phyloP scores from a whole-genome alignment of 2,329 filamentous ascomycete species.

The Alternaria arborescens region DNA sequence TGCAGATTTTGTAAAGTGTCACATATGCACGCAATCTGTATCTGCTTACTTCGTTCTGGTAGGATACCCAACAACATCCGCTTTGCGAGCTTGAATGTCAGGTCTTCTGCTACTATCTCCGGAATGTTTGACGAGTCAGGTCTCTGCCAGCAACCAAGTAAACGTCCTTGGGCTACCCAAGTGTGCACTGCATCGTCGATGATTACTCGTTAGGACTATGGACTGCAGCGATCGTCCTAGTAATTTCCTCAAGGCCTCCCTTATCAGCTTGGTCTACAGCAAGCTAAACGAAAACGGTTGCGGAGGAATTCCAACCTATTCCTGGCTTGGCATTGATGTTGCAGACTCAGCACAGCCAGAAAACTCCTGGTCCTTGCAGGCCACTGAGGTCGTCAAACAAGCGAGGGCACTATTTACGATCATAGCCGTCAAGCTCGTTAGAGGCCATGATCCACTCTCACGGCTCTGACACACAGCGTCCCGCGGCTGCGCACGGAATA shows the following conservation, averaged over 20 bases:
- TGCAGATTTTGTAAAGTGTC: neutral
- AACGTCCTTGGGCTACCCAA: neutral
- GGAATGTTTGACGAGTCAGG: neutral
- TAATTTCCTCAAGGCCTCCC: neutral
- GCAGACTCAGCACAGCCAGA: conserved; percentile 17
- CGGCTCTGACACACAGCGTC: conserved; percentile 31
- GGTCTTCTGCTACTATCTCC: neutral
- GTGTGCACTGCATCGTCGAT: conserved; percentile 1
- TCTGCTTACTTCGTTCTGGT: conserved; percentile 3
- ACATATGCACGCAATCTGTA: conserved; percentile 3
- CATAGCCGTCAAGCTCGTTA: conserved; percentile 18
- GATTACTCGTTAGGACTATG: neutral
- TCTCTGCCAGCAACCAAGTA: neutral
- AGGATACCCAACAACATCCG: neutral
- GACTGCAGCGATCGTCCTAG: conserved; percentile 5
- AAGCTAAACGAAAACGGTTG: conserved; percentile 14
- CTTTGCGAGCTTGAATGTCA: neutral
- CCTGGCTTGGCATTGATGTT: conserved; percentile 9
- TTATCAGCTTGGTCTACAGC: conserved; percentile 10
- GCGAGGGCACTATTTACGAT: conserved; percentile 20
- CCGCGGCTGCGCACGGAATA: conserved; percentile 25
- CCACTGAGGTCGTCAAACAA: conserved; percentile 25
- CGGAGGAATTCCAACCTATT: conserved; percentile 25
- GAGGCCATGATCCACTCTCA: conserved; percentile 26
- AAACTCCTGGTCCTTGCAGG: conserved; percentile 8